Base-by-base conservation (phyloP, 2,329 filamentous ascomycete genomes). In the Xylariaceae sp. region DNA sequence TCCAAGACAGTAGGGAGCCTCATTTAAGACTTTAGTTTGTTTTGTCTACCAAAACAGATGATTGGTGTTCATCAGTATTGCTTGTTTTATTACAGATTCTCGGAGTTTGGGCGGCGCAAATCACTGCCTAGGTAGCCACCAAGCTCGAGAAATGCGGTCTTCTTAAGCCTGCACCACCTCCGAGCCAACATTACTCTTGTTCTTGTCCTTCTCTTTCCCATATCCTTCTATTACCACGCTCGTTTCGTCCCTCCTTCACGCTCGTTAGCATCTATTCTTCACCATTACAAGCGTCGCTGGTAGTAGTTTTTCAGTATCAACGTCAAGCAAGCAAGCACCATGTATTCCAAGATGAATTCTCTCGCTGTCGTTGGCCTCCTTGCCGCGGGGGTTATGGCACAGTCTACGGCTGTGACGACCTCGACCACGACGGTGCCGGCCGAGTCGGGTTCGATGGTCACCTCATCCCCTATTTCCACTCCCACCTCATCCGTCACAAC, bases 51-150 rank as follows among this genome's bases (percentile, higher is more conserved):
- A 61, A 52, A 48, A 33, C 23, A 61, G 43, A 50, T 48, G 37
- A 69, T 69, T 68, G 63, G 66, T 58, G 44, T 57, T 49, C 55
- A 41, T 52, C 9, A 62, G 57, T 60, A 69, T 70, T 69, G 60
- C 29, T 60, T 71, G 69, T 71, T 56, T 71, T 63, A 71, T 70
- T 69, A 54, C 64, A 65, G 65, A 69, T 68, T 70, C 63, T 65
- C 56, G 33, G 47, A 37, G 9, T 6, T 23, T 40, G 29, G 16
- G 12, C 14, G 37, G 40, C 46, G 52, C 44, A 53, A 49, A 59
- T 56, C 52, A n/a, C n/a, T n/a, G n/a, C n/a, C n/a, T n/a, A 58
- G 58, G 58, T 51, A 48, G 29, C 47, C 50, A 51, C 53, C 53
- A 49, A 46, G 55, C 54, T 50, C 46, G 26, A 36, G 34, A 49